Conservation (phyloP, 2,329 filamentous ascomycete genomes). For the Teratosphaeria nubilosa region DNA sequence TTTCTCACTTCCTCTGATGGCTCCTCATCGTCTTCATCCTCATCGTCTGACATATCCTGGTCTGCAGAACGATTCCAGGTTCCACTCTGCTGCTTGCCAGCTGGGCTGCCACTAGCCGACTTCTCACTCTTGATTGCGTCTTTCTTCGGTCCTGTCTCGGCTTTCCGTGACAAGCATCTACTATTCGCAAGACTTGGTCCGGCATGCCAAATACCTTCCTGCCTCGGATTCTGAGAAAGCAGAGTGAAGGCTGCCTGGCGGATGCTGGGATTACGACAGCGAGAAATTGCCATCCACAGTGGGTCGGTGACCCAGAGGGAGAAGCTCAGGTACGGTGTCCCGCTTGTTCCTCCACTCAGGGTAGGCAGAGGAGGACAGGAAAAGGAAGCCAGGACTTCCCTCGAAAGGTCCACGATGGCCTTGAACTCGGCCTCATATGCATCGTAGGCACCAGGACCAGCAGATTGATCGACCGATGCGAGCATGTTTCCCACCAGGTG, state of each 20-base stretch:
- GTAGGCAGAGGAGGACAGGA: conserved; percentile 23
- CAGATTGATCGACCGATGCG: conserved; percentile 22
- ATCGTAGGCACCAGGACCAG: conserved; percentile 21
- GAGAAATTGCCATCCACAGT: conserved; percentile 25
- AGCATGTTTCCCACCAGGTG: conserved; percentile 25
- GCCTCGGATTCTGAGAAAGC: conserved; percentile 22
- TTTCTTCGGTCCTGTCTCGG: conserved; percentile 10
- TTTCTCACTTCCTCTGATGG: background rate
- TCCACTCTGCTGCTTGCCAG: background rate
- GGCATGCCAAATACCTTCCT: conserved; percentile 26
- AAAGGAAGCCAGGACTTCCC: conserved; percentile 23
- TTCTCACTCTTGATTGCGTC: conserved; percentile 12
- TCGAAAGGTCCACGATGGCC: conserved; percentile 23
- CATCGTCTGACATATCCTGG: background rate
- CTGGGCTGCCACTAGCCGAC: background rate
- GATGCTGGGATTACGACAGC: conserved; percentile 22
- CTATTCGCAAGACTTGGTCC: conserved; percentile 19
- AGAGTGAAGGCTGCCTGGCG: conserved; percentile 24
- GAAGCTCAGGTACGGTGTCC: conserved; percentile 23
- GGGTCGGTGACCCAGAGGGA: conserved; percentile 26
- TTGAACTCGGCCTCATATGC: conserved; percentile 23
- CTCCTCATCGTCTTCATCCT: background rate
- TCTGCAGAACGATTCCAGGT: background rate
- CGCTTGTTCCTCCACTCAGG: conserved; percentile 17
- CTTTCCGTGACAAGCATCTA: conserved; percentile 14